These are phyloP conservation scores for Neurospora sp. DNA, from an alignment of 495 filamentous ascomycete species.

Conservation along the genomic window DNA sequence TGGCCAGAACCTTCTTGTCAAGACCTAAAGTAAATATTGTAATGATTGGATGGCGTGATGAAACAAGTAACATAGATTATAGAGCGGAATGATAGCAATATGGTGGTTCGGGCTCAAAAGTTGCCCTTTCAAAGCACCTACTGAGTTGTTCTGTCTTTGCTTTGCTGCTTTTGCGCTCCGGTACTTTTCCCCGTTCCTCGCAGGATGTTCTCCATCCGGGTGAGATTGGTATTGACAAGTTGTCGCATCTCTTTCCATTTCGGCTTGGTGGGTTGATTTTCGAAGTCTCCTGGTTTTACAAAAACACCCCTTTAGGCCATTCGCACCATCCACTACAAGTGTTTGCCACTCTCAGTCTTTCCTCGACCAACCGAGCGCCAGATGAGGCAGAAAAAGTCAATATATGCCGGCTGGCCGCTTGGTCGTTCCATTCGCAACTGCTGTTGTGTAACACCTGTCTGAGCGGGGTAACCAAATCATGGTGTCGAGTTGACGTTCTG, in stretches of 20 bases:
- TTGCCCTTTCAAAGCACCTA: not conserved
- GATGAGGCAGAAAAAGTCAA: not conserved
- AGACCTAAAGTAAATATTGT: slow-evolving; percentile 33
- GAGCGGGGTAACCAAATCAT: not conserved
- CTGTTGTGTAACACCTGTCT: not conserved
- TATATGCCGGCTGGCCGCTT: not conserved
- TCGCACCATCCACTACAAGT: not conserved
- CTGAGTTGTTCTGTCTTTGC: not conserved
- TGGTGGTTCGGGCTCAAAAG: not conserved
- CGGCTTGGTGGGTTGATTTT: not conserved
- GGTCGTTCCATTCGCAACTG: not conserved
- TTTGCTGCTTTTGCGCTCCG: not conserved
- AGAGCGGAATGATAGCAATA: not conserved
- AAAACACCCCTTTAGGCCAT: no score
- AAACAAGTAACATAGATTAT: slow-evolving; percentile 8
- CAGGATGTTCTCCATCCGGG: not conserved
- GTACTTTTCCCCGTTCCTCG: not conserved
- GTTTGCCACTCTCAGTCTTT: not conserved
- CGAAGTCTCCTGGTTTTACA: not conserved
- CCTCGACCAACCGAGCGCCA: not conserved
- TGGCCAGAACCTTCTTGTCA: slow-evolving; percentile 72
- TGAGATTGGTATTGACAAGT: not conserved
- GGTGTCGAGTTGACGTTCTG: not conserved
- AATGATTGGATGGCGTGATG: not conserved
- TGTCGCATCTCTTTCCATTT: not conserved